Evolutionary conservation across 1,139 yeast species (phyloP).

Genomic region (Diutina rugosa): DNA sequence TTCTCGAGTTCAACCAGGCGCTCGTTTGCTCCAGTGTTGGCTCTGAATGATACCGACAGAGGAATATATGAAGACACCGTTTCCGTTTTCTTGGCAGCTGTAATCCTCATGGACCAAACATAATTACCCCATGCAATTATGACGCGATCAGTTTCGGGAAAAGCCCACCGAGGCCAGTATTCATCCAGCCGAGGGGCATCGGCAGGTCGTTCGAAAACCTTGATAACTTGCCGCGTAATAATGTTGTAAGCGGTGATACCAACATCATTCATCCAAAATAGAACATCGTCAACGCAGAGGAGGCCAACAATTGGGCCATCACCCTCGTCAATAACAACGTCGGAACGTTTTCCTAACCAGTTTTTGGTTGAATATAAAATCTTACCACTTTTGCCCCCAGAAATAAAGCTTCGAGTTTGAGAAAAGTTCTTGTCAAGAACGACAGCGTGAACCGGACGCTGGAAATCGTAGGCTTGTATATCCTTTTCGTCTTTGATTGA

Average conservation of each 20-base stretch:
- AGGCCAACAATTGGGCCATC: slow-evolving; percentile 67
- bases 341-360: slow-evolving; percentile 79
- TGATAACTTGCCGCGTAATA: slow-evolving; percentile 28
- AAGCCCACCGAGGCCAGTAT: slow-evolving; percentile 69
- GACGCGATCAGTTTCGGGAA: slow-evolving; percentile 56
- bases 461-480: slow-evolving; percentile 66
- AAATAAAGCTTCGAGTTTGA: slow-evolving; percentile 50
- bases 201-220: slow-evolving; percentile 43
- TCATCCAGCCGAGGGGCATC: slow-evolving; percentile 64
- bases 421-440: slow-evolving; percentile 62
- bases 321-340: slow-evolving; percentile 45
- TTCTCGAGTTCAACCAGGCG: slow-evolving; percentile 46
- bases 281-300: slow-evolving; percentile 42
- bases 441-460: slow-evolving; percentile 81
- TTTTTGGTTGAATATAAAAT: slow-evolving; percentile 62
- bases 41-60: slow-evolving; percentile 46
- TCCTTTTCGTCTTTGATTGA: slow-evolving; percentile 50
- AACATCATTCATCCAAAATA: slow-evolving; percentile 76
- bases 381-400: slow-evolving; percentile 89
- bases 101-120: slow-evolving; percentile 52
- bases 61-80: background rate
- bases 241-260: slow-evolving; percentile 55
- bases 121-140: slow-evolving; percentile 77
- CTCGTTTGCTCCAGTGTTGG: slow-evolving; percentile 23
- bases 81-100: background rate